Evolutionary conservation across 2,329 filamentous ascomycete species (phyloP), one percentile per base, ranked within the genome.

Genomic region (Dryadomyces sulphureus): DNA sequence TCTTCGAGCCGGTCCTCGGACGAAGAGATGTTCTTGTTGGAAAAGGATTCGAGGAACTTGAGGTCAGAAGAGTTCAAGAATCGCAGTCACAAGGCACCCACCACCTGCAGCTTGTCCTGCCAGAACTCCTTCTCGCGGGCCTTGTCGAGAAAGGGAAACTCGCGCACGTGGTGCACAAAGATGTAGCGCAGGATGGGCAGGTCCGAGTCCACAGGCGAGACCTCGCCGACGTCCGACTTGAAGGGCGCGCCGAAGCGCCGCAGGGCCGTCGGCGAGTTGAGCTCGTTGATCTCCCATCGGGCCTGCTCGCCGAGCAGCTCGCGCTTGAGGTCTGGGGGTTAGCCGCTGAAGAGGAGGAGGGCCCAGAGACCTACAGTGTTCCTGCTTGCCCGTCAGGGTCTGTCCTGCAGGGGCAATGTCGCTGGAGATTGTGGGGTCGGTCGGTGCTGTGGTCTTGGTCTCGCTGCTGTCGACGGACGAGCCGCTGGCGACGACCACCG

Each of bases 41-140:
- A 90, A 61, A 98, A 98, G 1, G 88, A 95, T 62, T 96, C 89
- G 21, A 98, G 73, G 59, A 98, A 98, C 86, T 93, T 25, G 30
- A 12, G 19, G 20, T 36, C 17, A 19, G 34, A 8, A 5, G n/a
- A 22, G 12, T 22, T 20, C 14, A 12, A 43, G 5, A 3, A n/a
- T 19, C 34, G 8, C 34, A 7, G 12, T 16, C 3, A n/a, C 12
- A n/a, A 24, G 19, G 2, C 47, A 79, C 84, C 55, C 66, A 94
- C 86, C 59, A 89, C 77, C 69, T 98, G 92, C 50, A 98, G 69
- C 63, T 94, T 96, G 60, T 96, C 88, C 66, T 98, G 92, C 92
- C 92, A 98, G 59, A 98, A 98, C 65, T 98, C 92, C 73, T 96
- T 94, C 73, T 98, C 92, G 58, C 79, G 83, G 20, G 92, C 92